Evolutionary conservation across 805 yeast species (phyloP).

Genomic region (Lachancea sp.): DNA sequence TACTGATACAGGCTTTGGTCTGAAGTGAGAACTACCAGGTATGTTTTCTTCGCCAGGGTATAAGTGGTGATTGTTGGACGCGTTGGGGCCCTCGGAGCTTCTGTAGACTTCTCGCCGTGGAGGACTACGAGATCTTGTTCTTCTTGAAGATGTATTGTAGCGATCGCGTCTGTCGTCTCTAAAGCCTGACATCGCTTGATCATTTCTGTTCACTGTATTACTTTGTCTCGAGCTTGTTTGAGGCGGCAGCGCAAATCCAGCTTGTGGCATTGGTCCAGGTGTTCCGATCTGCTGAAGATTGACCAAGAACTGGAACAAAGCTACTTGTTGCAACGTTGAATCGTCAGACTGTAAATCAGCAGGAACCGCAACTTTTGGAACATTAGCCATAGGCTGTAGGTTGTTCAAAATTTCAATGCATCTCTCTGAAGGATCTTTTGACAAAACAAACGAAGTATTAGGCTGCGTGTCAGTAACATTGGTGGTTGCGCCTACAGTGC

Average conservation of each 20-base stretch:
- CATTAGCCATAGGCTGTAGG: slow-evolving; percentile 14
- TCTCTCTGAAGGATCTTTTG: slow-evolving; percentile 31
- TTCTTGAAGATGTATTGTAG: slow-evolving; percentile 23
- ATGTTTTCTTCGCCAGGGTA: slow-evolving; percentile 52
- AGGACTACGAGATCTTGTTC: slow-evolving; percentile 50
- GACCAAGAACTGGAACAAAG: slow-evolving; percentile 36
- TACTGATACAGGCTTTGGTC: slow-evolving; percentile 64
- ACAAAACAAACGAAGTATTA: slow-evolving; percentile 39
- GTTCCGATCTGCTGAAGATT: slow-evolving; percentile 25
- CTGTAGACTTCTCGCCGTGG: slow-evolving; percentile 16
- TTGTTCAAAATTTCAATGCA: slow-evolving; percentile 27
- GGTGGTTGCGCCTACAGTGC: slow-evolving; percentile 35
- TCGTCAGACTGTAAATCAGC: slow-evolving; percentile 21
- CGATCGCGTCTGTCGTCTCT: slow-evolving; percentile 10
- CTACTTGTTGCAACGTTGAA: slow-evolving; percentile 35
- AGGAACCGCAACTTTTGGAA: slow-evolving; percentile 22
- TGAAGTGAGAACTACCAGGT: slow-evolving; percentile 67
- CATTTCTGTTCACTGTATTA: too few relatives aligned
- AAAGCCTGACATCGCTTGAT: slow-evolving; percentile 9
- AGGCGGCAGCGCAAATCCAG: slow-evolving; percentile 4
- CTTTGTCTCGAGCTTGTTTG: neutral
- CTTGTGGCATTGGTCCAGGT: slow-evolving; percentile 8
- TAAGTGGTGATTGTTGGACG: slow-evolving; percentile 30
- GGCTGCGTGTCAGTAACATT: slow-evolving; percentile 37
- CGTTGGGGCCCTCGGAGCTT: slow-evolving; percentile 11